Evolutionary conservation across 2,329 filamentous ascomycete genomes (phyloP), one percentile per base, ranked within the genome.

Genomic region (Fusarium sp.): DNA sequence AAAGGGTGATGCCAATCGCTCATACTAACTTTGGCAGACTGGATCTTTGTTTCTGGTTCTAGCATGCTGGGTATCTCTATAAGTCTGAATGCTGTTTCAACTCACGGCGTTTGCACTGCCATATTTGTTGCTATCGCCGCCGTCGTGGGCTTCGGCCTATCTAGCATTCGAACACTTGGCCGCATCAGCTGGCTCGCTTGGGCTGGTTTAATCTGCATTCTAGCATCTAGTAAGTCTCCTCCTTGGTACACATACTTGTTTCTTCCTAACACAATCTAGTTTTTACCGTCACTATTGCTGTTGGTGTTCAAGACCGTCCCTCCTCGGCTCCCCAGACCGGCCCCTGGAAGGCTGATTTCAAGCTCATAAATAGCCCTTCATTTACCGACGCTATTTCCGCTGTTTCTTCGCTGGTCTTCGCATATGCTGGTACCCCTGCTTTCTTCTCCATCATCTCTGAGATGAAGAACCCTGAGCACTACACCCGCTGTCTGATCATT

Each of bases 71-170:
- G 83, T 25, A 72, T 80, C 15, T 83, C 81, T 1, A 83, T 83
- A 41, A 79, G 73, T 6, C 70, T 84, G 5, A 84, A 84, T 65
- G 77, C 83, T 6, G 68, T 84, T 3, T 83, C 82, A 0, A 67
- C 75, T 0, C 82, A 84, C 62, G 82, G 73, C 4, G 67, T 78
- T 5, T 83, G 82, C 70, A 83, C 82, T 14, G 81, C 81, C 4
- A 71, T 80, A 25, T 84, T 84, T 27, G 81, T 83, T 13, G 81
- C 77, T n/a, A 76, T 83, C 5, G 81, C 81, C 13, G 77, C 75
- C 31, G 56, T 77, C 20, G 76, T 22, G 12, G 71, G 68, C 11
- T 78, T 81, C 50, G 68, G 66, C 13, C 73, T 83, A 15, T 77
- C 78, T 2, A 79, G 78, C 59, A 75, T 81, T n/a, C 79, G 74